Base-by-base conservation (phyloP, 2,329 filamentous ascomycete species). In the Sclerotinia nivalis region DNA sequence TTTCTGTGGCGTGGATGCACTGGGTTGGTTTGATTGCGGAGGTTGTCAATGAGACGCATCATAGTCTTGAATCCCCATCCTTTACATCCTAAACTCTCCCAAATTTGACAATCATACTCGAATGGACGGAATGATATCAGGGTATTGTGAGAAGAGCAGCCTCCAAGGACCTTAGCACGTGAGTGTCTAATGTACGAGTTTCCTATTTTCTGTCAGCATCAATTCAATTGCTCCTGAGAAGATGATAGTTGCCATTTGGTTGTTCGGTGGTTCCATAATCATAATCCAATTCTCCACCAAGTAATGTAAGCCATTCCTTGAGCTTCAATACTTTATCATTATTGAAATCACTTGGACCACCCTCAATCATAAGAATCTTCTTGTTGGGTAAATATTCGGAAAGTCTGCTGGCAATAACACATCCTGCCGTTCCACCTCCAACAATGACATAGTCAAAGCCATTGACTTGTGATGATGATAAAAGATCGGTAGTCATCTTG, bases 101-200 rank as follows among this genome's bases (percentile, higher is more conserved):
- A 97, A 76, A 92, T 86, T 78, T 92, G 86, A 82, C 92, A 88
- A 81, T 97, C 93, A 80, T 96, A 94, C 80, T 93, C 89, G 78
- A 97, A 96, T 10, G 93, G 93, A 37, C 93, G 88, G 87, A 97
- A 97, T 25, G 92, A 96, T 80, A 97, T 97, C 76, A 97, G 85
- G 28, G 93, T 97, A 83, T 97, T 97, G 86, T 97, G 93, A 71
- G 91, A 95, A 58, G 93, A 96, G 85, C 93, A 97, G 74, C 93
- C 93, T 75, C 93, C 93, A 43, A 97, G 87, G 52, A 97, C 93
- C 84, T 97, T 97, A 73, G 93, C 93, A 72, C 93, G 90, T 20
- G 93, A 96, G 83, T 97, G 93, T 74, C 93, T 89, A 82, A 97
- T 97, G 82, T 93, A 87, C 69, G 92, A 96, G 84, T 97, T 97